Percentiles rank a stretch among this genome's conserved stretches.
These are phyloP conservation scores for Thermomucor indicae-seudaticae DNA, from an alignment of 371 early-diverging fungal species.

Conservation along the genomic window DNA sequence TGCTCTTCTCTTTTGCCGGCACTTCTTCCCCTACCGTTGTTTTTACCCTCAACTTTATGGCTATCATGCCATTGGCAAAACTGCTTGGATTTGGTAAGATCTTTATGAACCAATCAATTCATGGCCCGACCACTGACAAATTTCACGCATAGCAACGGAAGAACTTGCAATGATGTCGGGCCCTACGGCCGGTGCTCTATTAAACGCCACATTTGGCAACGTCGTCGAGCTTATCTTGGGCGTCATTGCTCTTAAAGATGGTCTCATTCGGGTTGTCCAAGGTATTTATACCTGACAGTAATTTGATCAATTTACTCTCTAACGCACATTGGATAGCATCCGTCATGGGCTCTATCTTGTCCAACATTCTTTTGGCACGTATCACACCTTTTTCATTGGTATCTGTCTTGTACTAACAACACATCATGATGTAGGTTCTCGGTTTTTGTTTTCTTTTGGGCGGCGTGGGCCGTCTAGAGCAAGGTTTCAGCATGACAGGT, in stretches of 20 bases:
- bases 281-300: slow-evolving; percentile 17
- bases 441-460: slow-evolving; percentile 28
- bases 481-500: slow-evolving; percentile 43
- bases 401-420: slow-evolving; percentile 51
- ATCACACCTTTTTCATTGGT: slow-evolving; percentile 28
- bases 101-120: too few relatives aligned
- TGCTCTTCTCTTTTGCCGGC: slow-evolving; percentile 50
- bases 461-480: slow-evolving; percentile 48
- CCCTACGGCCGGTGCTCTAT: slow-evolving; percentile 21
- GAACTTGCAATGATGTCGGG: slow-evolving; percentile 44
- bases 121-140: too few relatives aligned
- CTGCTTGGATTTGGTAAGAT: slow-evolving; percentile 47
- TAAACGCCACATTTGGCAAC: slow-evolving; percentile 57
- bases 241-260: slow-evolving; percentile 79
- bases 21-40: slow-evolving; percentile 59
- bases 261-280: slow-evolving; percentile 81
- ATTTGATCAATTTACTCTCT: background rate
- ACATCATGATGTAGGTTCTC: slow-evolving; percentile 18
- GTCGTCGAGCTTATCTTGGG: slow-evolving; percentile 84
- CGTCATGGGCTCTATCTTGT: slow-evolving; percentile 39
- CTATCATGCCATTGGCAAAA: slow-evolving; percentile 90
- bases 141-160: slow-evolving; percentile 34
- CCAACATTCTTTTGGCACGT: slow-evolving; percentile 41
- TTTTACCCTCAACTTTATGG: slow-evolving; percentile 86
- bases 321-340: slow-evolving; percentile 22